phyloP scores from a whole-genome alignment of 2,329 filamentous ascomycete species.

The Paraphoma chrysanthemicola region DNA sequence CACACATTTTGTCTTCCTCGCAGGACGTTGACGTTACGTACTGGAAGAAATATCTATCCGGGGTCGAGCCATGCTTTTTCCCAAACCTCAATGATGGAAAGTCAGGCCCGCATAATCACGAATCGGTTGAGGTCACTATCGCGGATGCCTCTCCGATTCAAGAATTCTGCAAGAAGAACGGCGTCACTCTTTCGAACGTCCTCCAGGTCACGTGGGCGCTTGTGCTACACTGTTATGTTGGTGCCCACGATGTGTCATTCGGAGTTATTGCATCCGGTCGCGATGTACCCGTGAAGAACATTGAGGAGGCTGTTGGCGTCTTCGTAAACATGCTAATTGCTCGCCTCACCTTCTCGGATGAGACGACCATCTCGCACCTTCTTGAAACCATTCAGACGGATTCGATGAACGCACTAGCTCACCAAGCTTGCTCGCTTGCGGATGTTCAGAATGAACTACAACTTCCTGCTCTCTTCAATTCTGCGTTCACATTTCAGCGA shows the following conservation, averaged over 20 bases:
- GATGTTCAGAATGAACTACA: conserved; percentile 47
- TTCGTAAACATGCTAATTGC: conserved; percentile 65
- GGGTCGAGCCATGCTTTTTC: conserved; percentile 56
- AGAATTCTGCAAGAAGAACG: conserved; percentile 49
- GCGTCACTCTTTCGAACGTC: conserved; percentile 58
- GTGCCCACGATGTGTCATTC: conserved; percentile 58
- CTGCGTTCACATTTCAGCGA: conserved; percentile 46
- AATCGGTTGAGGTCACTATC: conserved; percentile 47
- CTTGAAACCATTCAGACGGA: conserved; percentile 55
- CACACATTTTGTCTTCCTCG: conserved; percentile 35
- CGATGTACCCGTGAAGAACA: conserved; percentile 58
- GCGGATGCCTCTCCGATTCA: conserved; percentile 32
- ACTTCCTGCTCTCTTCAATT: conserved; percentile 45
- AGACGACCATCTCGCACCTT: conserved; percentile 47
- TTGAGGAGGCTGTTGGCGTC: conserved; percentile 58
- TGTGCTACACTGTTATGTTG: conserved; percentile 57
- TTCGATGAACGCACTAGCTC: conserved; percentile 54
- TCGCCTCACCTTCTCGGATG: conserved; percentile 49
- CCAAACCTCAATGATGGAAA: conserved; percentile 48
- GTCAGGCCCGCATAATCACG: conserved; percentile 46
- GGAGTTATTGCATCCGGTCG: conserved; percentile 63
- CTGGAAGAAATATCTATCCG: conserved; percentile 55
- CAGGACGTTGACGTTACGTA: conserved; percentile 47
- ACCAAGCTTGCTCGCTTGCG: conserved; percentile 58
- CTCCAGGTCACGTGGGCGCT: conserved; percentile 62